Conservation (phyloP, 305 asterid species). For the Fraxinus greggii region DNA sequence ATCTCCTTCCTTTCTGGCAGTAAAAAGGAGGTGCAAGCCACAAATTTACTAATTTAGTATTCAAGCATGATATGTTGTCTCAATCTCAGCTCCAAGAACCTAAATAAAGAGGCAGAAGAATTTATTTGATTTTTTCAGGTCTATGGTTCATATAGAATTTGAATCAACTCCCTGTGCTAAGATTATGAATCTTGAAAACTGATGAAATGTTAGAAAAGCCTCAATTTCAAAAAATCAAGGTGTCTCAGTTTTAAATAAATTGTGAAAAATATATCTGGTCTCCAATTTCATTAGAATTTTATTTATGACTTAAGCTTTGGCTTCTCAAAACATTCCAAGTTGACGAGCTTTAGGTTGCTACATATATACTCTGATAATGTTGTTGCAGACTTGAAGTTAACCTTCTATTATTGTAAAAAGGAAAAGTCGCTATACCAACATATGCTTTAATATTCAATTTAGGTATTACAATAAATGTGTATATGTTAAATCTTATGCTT, state of each 20-base stretch:
- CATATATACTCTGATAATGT: not conserved
- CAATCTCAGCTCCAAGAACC: not conserved
- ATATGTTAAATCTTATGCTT: not conserved
- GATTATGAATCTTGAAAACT: not conserved
- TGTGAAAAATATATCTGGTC: not conserved
- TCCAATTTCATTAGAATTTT: not conserved
- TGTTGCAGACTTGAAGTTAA: not conserved
- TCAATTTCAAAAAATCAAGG: not conserved
- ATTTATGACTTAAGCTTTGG: not conserved
- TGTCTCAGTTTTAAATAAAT: not conserved
- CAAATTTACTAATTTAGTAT: not conserved
- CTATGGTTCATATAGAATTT: not conserved
- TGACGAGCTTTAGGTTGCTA: not conserved
- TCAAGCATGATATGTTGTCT: not conserved
- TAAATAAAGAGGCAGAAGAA: not conserved
- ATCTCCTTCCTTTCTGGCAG: not conserved
- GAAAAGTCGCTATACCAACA: not conserved
- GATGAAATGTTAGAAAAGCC: not conserved
- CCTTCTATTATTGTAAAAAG: not conserved
- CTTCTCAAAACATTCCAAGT: not conserved
- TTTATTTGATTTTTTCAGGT: not conserved
- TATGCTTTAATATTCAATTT: not conserved
- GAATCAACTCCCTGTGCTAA: not conserved
- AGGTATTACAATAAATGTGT: not conserved
- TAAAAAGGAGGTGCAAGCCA: not conserved